Evolutionary conservation across 768 basidiomycete species (phyloP), one percentile per base, ranked within the genome.

Genomic region (Agaricus blazei): DNA sequence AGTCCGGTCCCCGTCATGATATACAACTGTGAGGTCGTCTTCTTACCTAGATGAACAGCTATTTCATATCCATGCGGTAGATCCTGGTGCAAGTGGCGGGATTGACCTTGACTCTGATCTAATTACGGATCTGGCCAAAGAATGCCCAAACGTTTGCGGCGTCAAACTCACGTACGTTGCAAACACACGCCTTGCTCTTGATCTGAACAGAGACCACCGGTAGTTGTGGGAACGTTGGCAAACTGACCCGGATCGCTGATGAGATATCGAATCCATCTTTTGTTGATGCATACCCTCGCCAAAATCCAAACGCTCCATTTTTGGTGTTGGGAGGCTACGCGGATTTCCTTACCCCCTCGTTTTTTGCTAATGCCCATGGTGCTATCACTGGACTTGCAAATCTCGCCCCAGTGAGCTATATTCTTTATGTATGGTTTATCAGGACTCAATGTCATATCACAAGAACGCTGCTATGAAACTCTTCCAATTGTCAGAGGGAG

Each of bases 361-460:
- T 80, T 2, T 84, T 83, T 64, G 86, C 80, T 29, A 83, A 85
- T 58, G 92, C 79, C 2, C 87, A 94, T 62, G 94, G 94, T 46
- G 92, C 90, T 47, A 96, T 96, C 66, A 93, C 89, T 34, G 93
- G 93, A 45, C 83, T 95, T 19, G 92, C 81, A 7, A 95, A 95
- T 66, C 66, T 94, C 54, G 84, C 88, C 44, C 91, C 90, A 9
- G 90, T 87, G 62, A 59, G 75, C 68, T 24, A 58, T 52, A 56
- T 60, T 56, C 53, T 7, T 49, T 34, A 29, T 48, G 3, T 41
- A 58, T 29, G 27, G 57, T 56, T 29, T n/a, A 40, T 40, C 3
- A 36, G 26, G 26, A 31, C 54, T 41, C 42, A 37, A 34, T 4
- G 47, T 36, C 36, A 27, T 29, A 43, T 41, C 53, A 58, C 42